A percentile compares a stretch with the other conserved stretches of the same genome.
These are phyloP conservation scores for Tilletia horrida DNA, from an alignment of 1,284 basidiomycete species.

Conservation along the genomic window DNA sequence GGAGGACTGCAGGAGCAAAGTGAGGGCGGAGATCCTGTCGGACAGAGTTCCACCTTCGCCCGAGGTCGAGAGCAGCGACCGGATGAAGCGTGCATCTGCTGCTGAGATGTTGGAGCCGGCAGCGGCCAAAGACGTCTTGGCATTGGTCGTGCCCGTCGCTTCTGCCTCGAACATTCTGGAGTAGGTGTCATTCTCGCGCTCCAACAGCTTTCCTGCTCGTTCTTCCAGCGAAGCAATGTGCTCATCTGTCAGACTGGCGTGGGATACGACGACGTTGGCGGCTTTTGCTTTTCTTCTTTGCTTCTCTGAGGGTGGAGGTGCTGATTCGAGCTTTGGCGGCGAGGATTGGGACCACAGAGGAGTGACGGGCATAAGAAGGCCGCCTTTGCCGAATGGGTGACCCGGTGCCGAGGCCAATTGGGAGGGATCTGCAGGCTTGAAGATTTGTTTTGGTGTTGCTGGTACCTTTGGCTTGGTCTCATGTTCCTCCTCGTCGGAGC, in stretches of 20 bases:
- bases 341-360: conserved; percentile 7
- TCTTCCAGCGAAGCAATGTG: conserved; percentile 38
- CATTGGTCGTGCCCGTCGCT: conserved; percentile 21
- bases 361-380: neutral
- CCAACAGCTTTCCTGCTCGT: conserved; percentile 35
- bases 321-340: neutral
- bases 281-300: conserved; percentile 8
- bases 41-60: conserved; percentile 67
- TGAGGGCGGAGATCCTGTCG: conserved; percentile 87
- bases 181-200: conserved; percentile 43
- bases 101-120: conserved; percentile 38
- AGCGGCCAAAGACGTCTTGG: conserved; percentile 36
- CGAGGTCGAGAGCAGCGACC: conserved; percentile 40
- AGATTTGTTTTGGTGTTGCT: neutral
- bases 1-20: conserved; percentile 82
- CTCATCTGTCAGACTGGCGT: conserved; percentile 22
- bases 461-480: neutral
- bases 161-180: conserved; percentile 30
- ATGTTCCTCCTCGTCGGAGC: neutral
- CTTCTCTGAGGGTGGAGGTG: conserved; percentile 14
- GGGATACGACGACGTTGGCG: conserved; percentile 1
- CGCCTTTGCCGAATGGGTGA: neutral
- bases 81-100: conserved; percentile 51
- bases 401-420: neutral
- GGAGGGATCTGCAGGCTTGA: conserved; percentile 8